A percentile compares a stretch with the other conserved stretches of the same genome.
These are phyloP conservation scores for Phellopilus nigrolimitatus DNA, from an alignment of 1,284 basidiomycete species.

Conservation along the genomic window DNA sequence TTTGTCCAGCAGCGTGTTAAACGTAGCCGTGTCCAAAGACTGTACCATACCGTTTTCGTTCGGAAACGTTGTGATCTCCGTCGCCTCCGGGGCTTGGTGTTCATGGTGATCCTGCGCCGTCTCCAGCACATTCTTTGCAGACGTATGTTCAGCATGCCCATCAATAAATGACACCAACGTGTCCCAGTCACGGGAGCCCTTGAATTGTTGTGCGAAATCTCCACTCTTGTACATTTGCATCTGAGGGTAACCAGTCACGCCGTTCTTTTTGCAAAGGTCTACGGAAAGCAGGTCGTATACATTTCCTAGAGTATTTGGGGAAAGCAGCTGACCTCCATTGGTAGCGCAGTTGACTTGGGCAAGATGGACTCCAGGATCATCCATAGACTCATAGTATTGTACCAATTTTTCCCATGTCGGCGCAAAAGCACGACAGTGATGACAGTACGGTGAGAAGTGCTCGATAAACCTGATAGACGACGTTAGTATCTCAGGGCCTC, in stretches of 20 bases:
- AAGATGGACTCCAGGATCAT: constrained; percentile 60
- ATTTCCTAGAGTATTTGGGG: constrained; percentile 1
- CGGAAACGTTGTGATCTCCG: constrained; percentile 26
- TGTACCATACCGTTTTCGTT: constrained; percentile 66
- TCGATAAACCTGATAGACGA: constrained; percentile 56
- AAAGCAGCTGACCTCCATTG: constrained; percentile 65
- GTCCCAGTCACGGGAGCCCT: constrained; percentile 45
- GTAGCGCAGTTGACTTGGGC: constrained; percentile 85
- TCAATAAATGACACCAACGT: constrained; percentile 44
- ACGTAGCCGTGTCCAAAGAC: constrained; percentile 46
- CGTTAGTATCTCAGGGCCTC: not conserved
- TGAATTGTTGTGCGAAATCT: constrained; percentile 53
- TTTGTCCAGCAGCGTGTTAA: constrained; percentile 45
- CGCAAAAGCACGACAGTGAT: constrained; percentile 72
- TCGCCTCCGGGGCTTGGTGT: constrained; percentile 11
- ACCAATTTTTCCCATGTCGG: constrained; percentile 82
- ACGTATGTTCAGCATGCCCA: constrained; percentile 25
- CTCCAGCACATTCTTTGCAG: constrained; percentile 13
- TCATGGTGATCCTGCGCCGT: constrained; percentile 17
- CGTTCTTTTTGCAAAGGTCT: constrained; percentile 78
- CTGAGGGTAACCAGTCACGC: constrained; percentile 74
- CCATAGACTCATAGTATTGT: constrained; percentile 47
- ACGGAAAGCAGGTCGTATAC: constrained; percentile 4
- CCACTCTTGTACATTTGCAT: constrained; percentile 75
- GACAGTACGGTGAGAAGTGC: constrained; percentile 75